Conservation (phyloP, 192 early-diverging fungal species). For the Chytriomyces sp. region DNA sequence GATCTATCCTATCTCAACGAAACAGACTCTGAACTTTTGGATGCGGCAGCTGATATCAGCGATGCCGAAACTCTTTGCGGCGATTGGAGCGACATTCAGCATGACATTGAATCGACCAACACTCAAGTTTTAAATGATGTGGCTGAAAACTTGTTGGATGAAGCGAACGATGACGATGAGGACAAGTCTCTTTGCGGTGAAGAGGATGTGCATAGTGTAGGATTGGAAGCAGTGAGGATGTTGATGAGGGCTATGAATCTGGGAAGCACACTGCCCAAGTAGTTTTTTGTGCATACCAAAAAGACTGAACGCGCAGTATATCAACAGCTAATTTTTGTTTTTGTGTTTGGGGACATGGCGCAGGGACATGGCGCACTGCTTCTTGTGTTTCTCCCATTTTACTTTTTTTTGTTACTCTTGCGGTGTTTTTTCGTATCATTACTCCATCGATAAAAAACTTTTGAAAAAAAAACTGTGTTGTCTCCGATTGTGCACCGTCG, state of each 20-base stretch:
- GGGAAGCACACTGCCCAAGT: not conserved
- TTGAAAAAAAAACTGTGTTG: too few species aligned
- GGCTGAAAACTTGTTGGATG: not conserved
- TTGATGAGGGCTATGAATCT: conserved; percentile 16
- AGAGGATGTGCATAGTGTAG: not conserved
- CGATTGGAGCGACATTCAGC: not conserved
- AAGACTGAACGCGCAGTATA: too few species aligned
- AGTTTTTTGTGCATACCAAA: too few species aligned
- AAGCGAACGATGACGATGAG: not conserved
- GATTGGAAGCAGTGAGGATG: not conserved
- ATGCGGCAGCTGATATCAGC: not conserved
- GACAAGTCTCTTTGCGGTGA: conserved; percentile 14
- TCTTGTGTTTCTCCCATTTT: too few species aligned
- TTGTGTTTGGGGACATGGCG: too few species aligned
- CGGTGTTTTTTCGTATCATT: too few species aligned
- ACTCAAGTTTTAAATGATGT: not conserved
- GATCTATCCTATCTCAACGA: not conserved
- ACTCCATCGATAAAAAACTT: too few species aligned
- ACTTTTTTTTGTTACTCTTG: too few species aligned
- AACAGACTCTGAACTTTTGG: not conserved
- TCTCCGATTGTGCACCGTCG: too few species aligned
- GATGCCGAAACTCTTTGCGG: not conserved
- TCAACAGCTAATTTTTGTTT: too few species aligned
- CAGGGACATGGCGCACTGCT: too few species aligned
- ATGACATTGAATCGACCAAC: too few species aligned